Evolutionary conservation across 2,329 filamentous ascomycete genomes (phyloP).

Genomic region (Pseudogymnoascus sp.): DNA sequence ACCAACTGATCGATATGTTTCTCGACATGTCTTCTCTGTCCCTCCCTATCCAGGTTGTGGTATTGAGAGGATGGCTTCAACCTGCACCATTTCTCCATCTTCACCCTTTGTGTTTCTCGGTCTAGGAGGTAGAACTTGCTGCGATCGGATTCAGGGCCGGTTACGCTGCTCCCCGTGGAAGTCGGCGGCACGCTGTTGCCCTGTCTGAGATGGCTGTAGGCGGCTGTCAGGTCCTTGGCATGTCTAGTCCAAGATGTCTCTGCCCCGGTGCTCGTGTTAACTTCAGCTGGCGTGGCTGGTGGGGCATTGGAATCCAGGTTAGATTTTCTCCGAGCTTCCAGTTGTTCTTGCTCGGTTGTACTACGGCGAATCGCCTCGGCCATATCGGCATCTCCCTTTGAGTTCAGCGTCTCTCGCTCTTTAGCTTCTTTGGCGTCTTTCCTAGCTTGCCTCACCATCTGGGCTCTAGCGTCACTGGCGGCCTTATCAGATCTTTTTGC

Average conservation of each 20-base stretch:
- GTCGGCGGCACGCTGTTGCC: not conserved
- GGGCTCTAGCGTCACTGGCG: not conserved
- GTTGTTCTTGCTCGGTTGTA: not conserved
- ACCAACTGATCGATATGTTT: not conserved
- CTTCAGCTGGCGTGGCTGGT: not conserved
- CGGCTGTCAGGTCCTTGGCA: not conserved
- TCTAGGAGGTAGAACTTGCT: not conserved
- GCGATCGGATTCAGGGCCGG: not conserved
- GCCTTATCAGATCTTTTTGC: not conserved
- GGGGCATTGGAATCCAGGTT: not conserved
- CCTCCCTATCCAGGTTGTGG: not conserved
- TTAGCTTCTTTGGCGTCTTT: constrained; percentile 22
- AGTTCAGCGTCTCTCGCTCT: constrained; percentile 23
- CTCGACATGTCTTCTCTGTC: not conserved
- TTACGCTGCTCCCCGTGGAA: not conserved
- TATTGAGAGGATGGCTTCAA: not conserved
- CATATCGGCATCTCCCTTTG: constrained; percentile 22
- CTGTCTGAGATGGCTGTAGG: not conserved
- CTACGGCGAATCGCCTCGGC: constrained; percentile 17
- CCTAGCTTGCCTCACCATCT: constrained; percentile 7
- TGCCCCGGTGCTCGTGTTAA: not conserved
- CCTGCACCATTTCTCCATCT: not conserved
- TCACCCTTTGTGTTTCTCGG: not conserved
- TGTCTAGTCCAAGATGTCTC: not conserved
- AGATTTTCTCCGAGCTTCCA: not conserved